phyloP scores from a whole-genome alignment of 495 filamentous ascomycete species.

The Aspergillus ellipticus region DNA sequence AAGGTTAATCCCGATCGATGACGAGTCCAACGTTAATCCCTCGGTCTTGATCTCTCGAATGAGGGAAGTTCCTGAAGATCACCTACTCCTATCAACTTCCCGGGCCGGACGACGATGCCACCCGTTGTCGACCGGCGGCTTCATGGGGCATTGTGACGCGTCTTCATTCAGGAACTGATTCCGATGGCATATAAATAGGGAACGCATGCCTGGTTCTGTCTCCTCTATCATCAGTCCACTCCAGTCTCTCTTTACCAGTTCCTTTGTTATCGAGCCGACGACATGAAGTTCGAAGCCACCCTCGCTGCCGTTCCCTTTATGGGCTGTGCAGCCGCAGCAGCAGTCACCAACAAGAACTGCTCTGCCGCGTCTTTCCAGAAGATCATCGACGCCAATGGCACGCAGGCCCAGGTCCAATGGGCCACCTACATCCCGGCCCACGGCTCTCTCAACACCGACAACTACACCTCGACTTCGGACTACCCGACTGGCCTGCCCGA shows the following conservation, averaged over 20 bases:
- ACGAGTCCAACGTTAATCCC: too few relatives aligned
- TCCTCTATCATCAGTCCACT: neutral
- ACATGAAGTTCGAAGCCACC: neutral
- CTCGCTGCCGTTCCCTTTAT: neutral
- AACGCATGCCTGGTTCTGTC: too few relatives aligned
- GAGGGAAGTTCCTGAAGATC: neutral
- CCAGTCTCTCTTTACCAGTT: neutral
- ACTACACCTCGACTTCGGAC: slow-evolving; percentile 39
- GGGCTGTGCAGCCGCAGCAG: neutral
- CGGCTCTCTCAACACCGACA: neutral
- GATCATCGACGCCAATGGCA: neutral
- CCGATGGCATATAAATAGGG: neutral
- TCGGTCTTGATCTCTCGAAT: neutral
- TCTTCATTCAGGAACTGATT: too few relatives aligned
- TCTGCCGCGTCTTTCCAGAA: neutral
- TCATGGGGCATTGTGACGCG: neutral
- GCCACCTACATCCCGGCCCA: neutral
- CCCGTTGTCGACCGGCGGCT: too few relatives aligned
- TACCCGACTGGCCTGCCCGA: slow-evolving; percentile 44
- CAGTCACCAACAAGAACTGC: neutral
- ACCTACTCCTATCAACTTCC: neutral
- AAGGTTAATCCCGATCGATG: too few relatives aligned
- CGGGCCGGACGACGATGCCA: neutral
- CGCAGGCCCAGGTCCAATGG: neutral
- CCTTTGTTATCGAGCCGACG: too few relatives aligned